Evolutionary conservation across 2,329 filamentous ascomycete species (phyloP).

Genomic region (Paecilomyces sp.): DNA sequence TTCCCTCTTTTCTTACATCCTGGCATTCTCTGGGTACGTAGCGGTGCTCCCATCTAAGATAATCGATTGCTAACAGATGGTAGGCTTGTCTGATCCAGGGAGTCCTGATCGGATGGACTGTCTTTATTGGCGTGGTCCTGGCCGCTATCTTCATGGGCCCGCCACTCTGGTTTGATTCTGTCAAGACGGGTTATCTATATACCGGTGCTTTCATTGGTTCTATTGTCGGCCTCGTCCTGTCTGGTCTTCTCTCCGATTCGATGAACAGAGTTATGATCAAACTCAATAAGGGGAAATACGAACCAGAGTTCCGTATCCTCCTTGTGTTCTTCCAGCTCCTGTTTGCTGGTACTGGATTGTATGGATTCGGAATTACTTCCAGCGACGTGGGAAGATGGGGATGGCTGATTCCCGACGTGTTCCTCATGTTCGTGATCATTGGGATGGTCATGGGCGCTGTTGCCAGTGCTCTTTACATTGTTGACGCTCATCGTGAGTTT

Average conservation of each 20-base stretch:
- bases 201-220: slow-evolving; percentile 80
- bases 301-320: slow-evolving; percentile 82
- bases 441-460: slow-evolving; percentile 92
- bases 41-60: background rate
- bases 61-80: background rate
- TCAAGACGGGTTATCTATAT: slow-evolving; percentile 80
- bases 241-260: slow-evolving; percentile 67
- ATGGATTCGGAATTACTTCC: slow-evolving; percentile 73
- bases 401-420: slow-evolving; percentile 69
- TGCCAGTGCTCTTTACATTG: slow-evolving; percentile 76
- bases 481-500: slow-evolving; percentile 77
- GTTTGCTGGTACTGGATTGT: slow-evolving; percentile 69
- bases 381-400: slow-evolving; percentile 55
- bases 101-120: slow-evolving; percentile 88
- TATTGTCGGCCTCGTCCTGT: slow-evolving; percentile 66
- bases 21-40: slow-evolving; percentile 65
- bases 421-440: slow-evolving; percentile 75
- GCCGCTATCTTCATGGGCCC: slow-evolving; percentile 75
- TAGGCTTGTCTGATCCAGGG: slow-evolving; percentile 70
- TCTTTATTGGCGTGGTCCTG: slow-evolving; percentile 79
- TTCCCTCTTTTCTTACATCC: slow-evolving; percentile 80
- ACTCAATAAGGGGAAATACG: slow-evolving; percentile 73
- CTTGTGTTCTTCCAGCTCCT: slow-evolving; percentile 77
- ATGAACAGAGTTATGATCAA: slow-evolving; percentile 63
- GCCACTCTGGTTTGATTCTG: slow-evolving; percentile 74